Percentiles rank a stretch among this genome's conserved stretches.
phyloP scores from a whole-genome alignment of 352 stramenopile genomes.

The Globisporangium uncinulatum region DNA sequence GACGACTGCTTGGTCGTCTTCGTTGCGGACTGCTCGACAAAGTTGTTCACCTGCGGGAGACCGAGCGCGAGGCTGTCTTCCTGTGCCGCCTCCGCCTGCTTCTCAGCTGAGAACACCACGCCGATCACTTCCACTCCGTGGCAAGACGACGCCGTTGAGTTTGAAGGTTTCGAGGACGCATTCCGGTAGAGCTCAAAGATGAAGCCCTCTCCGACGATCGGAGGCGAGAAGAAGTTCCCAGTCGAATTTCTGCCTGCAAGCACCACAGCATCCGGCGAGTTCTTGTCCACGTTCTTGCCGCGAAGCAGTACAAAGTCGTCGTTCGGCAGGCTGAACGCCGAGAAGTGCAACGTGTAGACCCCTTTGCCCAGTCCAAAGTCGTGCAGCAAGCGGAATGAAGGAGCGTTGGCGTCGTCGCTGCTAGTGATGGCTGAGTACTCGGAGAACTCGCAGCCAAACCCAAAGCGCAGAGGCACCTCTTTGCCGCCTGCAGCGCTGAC shows the following conservation, averaged over 20 bases:
- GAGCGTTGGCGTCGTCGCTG: conserved; percentile 2
- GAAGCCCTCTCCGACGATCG: conserved; percentile 37
- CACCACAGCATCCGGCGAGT: conserved; percentile 14
- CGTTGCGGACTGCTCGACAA: neutral
- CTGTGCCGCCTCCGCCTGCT: conserved; percentile 20
- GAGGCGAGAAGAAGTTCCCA: conserved; percentile 43
- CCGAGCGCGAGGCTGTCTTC: conserved; percentile 18
- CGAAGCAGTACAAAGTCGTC: conserved; percentile 42
- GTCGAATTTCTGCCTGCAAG: conserved; percentile 46
- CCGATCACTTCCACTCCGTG: conserved; percentile 44
- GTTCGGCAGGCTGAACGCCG: conserved; percentile 39
- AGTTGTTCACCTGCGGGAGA: conserved; percentile 9
- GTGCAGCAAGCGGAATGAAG: conserved; percentile 40
- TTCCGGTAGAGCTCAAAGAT: conserved; percentile 40
- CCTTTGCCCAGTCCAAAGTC: conserved; percentile 41
- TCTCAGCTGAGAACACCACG: conserved; percentile 36
- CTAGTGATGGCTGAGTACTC: conserved; percentile 37
- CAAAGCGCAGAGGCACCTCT: conserved; percentile 24
- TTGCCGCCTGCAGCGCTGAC: conserved; percentile 1
- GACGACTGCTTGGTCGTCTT: conserved; percentile 3
- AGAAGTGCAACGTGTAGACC: conserved; percentile 60
- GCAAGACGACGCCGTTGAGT: conserved; percentile 18
- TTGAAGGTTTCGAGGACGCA: conserved; percentile 1
- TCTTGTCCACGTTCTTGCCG: conserved; percentile 17
- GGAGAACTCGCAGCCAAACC: conserved; percentile 45